These are phyloP conservation scores for Colletotrichum chlorophyti DNA, from an alignment of 2,329 filamentous ascomycete species.

Conservation along the genomic window DNA sequence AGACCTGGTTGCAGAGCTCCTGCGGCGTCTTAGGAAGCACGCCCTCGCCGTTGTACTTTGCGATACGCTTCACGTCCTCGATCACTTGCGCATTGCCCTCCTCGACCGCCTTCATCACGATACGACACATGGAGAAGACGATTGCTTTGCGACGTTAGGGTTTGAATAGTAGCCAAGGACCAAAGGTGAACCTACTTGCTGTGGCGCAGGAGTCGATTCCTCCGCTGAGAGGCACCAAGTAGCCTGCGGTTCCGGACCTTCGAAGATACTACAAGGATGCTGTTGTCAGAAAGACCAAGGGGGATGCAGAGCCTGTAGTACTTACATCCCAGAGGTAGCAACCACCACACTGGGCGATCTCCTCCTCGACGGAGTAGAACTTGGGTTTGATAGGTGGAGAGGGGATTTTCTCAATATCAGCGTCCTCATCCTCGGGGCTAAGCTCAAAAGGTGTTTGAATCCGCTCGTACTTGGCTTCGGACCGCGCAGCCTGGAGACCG, in stretches of 20 bases:
- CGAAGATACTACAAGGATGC: conserved; percentile 13
- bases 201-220: conserved; percentile 68
- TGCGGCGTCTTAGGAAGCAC: conserved; percentile 59
- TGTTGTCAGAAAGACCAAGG: neutral
- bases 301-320: too few relatives aligned
- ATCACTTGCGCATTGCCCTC: conserved; percentile 46
- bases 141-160: conserved; percentile 31
- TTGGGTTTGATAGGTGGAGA: conserved; percentile 52
- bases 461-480: conserved; percentile 51
- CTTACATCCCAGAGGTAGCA: conserved; percentile 68
- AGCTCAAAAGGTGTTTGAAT: conserved; percentile 46
- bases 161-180: neutral
- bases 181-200: conserved; percentile 28
- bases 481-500: conserved; percentile 61
- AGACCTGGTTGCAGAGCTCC: conserved; percentile 56
- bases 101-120: conserved; percentile 60
- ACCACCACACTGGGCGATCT: conserved; percentile 69
- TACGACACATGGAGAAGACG: conserved; percentile 57
- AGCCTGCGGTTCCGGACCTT: conserved; percentile 51
- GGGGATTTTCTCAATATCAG: conserved; percentile 45
- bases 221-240: conserved; percentile 58
- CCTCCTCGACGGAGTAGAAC: conserved; percentile 70
- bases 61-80: conserved; percentile 44
- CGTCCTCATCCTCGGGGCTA: conserved; percentile 46
- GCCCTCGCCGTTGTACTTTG: conserved; percentile 32